phyloP scores from a whole-genome alignment of 352 stramenopile species.

The Phytophthora macrochlamydospora region DNA sequence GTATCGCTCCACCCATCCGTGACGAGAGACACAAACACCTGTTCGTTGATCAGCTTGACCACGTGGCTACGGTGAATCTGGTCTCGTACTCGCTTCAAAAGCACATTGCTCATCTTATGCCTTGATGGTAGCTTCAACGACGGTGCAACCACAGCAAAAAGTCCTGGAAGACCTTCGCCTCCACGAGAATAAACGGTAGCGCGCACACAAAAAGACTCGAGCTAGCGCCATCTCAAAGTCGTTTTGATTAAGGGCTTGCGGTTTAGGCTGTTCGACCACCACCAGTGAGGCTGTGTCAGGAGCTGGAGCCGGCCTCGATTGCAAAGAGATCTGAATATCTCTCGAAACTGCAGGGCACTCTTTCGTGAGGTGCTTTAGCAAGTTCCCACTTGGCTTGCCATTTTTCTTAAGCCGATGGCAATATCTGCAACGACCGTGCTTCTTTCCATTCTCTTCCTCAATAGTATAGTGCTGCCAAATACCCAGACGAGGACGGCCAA shows the following conservation, averaged over 20 bases:
- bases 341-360: neutral
- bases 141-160: slow-evolving; percentile 1
- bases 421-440: neutral
- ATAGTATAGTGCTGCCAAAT: neutral
- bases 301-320: neutral
- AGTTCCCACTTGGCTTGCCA: neutral
- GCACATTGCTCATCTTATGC: slow-evolving; percentile 1
- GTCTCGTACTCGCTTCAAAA: neutral
- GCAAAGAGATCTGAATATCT: neutral
- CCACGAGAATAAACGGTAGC: slow-evolving; percentile 1
- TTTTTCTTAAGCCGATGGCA: neutral
- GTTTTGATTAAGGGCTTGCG: neutral
- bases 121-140: neutral
- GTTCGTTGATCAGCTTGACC: slow-evolving; percentile 1
- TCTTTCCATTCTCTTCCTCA: neutral
- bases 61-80: neutral
- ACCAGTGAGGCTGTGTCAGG: neutral
- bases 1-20: slow-evolving; percentile 4
- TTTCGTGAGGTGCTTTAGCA: neutral
- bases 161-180: slow-evolving; percentile 1
- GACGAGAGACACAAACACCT: slow-evolving; percentile 2
- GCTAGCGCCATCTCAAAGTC: slow-evolving; percentile 3
- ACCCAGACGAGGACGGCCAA: neutral
- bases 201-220: slow-evolving; percentile 1
- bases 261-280: neutral